Evolutionary conservation across 2,329 filamentous ascomycete genomes (phyloP).

Genomic region (Pseudogymnoascus sp.): DNA sequence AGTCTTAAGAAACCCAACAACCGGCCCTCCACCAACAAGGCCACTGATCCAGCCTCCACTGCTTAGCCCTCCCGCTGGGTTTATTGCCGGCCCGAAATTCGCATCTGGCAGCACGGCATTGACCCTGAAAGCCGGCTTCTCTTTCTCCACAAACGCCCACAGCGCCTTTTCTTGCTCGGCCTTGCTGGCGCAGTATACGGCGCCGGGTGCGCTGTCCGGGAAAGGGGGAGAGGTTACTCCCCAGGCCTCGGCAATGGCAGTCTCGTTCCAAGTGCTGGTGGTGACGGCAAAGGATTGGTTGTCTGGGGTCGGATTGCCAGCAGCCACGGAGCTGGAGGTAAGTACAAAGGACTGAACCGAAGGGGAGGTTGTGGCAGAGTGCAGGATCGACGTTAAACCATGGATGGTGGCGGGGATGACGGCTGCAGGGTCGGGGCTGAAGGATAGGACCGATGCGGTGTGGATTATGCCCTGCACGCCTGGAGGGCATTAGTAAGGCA

Average conservation of each 20-base stretch:
- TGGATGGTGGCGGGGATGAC: slow-evolving; percentile 14
- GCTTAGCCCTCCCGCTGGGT: slow-evolving; percentile 14
- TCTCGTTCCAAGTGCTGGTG: slow-evolving; percentile 31
- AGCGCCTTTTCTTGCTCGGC: slow-evolving; percentile 30
- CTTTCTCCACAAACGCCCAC: slow-evolving; percentile 33
- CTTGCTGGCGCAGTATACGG: slow-evolving; percentile 35
- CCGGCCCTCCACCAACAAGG: slow-evolving; percentile 20
- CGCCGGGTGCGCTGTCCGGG: slow-evolving; percentile 16
- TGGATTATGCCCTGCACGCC: slow-evolving; percentile 28
- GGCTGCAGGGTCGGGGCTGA: slow-evolving; percentile 22
- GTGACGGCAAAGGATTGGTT: slow-evolving; percentile 18
- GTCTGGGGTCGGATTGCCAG: slow-evolving; percentile 19
- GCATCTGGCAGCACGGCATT: slow-evolving; percentile 23
- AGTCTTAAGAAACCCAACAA: slow-evolving; percentile 10
- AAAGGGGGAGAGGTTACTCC: slow-evolving; percentile 28
- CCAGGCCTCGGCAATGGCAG: slow-evolving; percentile 30
- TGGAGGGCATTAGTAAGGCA: slow-evolving; percentile 1
- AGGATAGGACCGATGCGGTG: slow-evolving; percentile 26
- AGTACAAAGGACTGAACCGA: slow-evolving; percentile 36
- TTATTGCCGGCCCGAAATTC: slow-evolving; percentile 17
- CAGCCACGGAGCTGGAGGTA: slow-evolving; percentile 30
- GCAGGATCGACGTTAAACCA: neutral
- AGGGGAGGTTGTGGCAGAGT: slow-evolving; percentile 11
- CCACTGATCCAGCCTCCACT: slow-evolving; percentile 19
- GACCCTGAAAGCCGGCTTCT: slow-evolving; percentile 25